Base-by-base conservation (phyloP, 1,284 basidiomycete genomes). In the Termitomyces sp. region DNA sequence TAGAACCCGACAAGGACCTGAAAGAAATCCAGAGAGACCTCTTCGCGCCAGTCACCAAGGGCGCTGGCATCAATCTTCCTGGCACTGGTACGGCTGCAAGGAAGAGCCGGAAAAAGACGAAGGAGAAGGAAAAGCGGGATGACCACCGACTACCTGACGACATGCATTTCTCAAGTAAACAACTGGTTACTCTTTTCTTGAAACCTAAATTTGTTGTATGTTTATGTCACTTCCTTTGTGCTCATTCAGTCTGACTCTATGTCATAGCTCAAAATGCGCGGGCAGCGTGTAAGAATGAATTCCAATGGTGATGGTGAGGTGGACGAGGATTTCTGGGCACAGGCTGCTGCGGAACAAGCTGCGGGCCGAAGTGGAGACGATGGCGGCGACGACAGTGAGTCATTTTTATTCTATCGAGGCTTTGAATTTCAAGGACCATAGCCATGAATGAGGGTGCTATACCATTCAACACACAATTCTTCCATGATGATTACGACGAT, bases 391-490 rank as follows among this genome's bases (percentile, higher is more conserved):
- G 87, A 84, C 61, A 79, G 87, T 88, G 60, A 68, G 80, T 68
- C 17, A 13, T n/a, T 41, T 1, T 17, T 24, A 40, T 17, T 10
- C 21, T 15, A 33, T 21, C 26, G 13, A 45, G 26, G 15, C 13
- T 21, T n/a, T 5, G 6, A 19, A 12, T 42, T 26, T 41, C 7
- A 51, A 40, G 13, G 13, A 26, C 4, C 30, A 44, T 57, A 80
- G 78, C 70, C 44, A 72, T 70, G 77, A 65, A 62, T 56, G 80
- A 74, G 34, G 78, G 73, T 48, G 80, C 80, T 0, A 77, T 83
- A 8, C 94, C 94, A 0, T 98, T 98, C 71, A 91, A 90, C 62
- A 94, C 94, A 0, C 96, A 98, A 66, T 97, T 98, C 80, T 98
- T 98, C 83, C 88, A 95, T 62, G 96, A 98, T 61, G 92, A 92